phyloP scores from a whole-genome alignment of 2,329 filamentous ascomycete species.

The Torrubiellomyces zombiae region DNA sequence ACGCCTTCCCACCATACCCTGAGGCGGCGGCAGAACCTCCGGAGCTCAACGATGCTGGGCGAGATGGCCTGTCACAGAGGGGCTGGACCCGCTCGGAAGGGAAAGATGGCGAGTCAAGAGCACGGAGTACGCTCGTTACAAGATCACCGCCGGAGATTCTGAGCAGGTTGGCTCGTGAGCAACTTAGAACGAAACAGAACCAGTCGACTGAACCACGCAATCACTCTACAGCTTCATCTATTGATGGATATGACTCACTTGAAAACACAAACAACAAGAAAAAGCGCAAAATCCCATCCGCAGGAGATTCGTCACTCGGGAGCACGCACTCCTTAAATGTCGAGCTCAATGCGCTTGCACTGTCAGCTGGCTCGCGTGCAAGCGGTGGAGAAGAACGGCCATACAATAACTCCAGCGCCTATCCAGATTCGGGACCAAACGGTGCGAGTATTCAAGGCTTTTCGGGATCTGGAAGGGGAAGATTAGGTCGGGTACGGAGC shows the following conservation, averaged over 20 bases:
- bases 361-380: slow-evolving; percentile 14
- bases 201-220: slow-evolving; percentile 31
- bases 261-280: slow-evolving; percentile 99
- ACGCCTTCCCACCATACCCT: too few species aligned
- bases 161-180: slow-evolving; percentile 23
- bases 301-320: slow-evolving; percentile 46
- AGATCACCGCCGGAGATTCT: slow-evolving; percentile 30
- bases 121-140: slow-evolving; percentile 22
- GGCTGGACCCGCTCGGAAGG: slow-evolving; percentile 32
- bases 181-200: slow-evolving; percentile 26
- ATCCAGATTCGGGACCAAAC: slow-evolving; percentile 28
- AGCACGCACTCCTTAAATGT: slow-evolving; percentile 19
- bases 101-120: slow-evolving; percentile 38
- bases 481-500: slow-evolving; percentile 53
- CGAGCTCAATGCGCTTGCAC: slow-evolving; percentile 23
- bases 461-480: slow-evolving; percentile 70
- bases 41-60: too few species aligned
- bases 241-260: slow-evolving; percentile 89
- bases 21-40: too few species aligned
- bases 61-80: slow-evolving; percentile 11
- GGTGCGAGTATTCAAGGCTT: slow-evolving; percentile 41
- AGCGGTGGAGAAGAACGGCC: slow-evolving; percentile 10
- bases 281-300: slow-evolving; percentile 92
- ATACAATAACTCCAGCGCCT: slow-evolving; percentile 10
- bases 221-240: slow-evolving; percentile 54